These are phyloP conservation scores for Cryptococcus sp. DNA, from an alignment of 1,284 basidiomycete genomes.

Conservation along the genomic window DNA sequence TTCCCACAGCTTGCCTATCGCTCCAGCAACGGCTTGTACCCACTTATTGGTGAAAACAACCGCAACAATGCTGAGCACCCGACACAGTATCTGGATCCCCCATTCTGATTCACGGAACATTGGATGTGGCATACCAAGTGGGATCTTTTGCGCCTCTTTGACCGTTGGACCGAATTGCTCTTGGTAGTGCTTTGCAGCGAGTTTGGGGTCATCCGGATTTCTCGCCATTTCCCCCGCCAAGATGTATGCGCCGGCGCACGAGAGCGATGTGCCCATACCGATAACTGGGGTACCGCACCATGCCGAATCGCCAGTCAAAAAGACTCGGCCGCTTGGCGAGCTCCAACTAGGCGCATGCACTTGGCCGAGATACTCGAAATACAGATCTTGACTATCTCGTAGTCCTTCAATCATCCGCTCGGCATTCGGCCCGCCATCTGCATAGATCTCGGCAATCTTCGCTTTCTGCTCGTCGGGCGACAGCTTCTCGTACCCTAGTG, in stretches of 20 bases:
- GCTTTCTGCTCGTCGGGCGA: constrained; percentile 3
- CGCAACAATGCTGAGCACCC: not conserved
- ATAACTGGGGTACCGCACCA: constrained; percentile 30
- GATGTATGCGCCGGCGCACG: constrained; percentile 29
- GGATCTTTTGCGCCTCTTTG: not conserved
- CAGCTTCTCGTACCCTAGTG: constrained; percentile 5
- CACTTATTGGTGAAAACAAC: not conserved
- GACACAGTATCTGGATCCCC: not conserved
- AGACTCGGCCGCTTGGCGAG: constrained; percentile 12
- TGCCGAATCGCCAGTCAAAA: constrained; percentile 31
- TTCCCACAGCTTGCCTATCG: too few species aligned
- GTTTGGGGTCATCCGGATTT: constrained; percentile 1
- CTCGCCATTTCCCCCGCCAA: constrained; percentile 32
- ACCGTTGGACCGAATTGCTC: not conserved
- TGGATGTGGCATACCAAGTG: not conserved
- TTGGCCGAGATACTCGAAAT: constrained; percentile 29
- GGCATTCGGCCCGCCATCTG: constrained; percentile 2
- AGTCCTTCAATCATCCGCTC: constrained; percentile 17
- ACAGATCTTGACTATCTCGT: constrained; percentile 26
- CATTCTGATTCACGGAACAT: not conserved
- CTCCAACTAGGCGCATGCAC: constrained; percentile 17
- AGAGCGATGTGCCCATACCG: constrained; percentile 29
- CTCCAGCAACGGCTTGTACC: too few species aligned
- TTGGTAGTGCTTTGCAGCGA: not conserved
- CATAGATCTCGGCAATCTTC: constrained; percentile 1